Conservation (phyloP, 164 flowering plant species). For the Cinnamomum micranthum region DNA sequence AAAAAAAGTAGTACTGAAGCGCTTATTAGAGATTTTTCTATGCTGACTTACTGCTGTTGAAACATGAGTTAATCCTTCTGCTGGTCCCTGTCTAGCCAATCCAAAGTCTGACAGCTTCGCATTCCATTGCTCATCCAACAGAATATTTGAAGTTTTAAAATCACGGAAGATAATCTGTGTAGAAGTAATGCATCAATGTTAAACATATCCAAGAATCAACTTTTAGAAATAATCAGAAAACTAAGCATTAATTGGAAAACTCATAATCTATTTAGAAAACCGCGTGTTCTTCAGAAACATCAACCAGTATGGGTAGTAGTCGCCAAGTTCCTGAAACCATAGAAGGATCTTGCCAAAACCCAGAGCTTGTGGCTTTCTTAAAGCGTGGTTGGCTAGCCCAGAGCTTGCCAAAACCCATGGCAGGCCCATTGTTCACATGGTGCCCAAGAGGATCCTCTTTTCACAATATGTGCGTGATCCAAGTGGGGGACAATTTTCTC, state of each 20-base stretch:
- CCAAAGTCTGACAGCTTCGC: constrained; percentile 97
- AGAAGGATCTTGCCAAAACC: too few relatives aligned
- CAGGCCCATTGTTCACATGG: too few relatives aligned
- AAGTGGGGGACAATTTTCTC: too few relatives aligned
- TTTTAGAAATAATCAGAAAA: not conserved
- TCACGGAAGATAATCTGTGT: constrained; percentile 90
- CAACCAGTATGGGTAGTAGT: not conserved
- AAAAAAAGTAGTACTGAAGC: not conserved
- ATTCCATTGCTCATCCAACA: constrained; percentile 89
- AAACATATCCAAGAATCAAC: not conserved
- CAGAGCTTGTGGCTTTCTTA: too few relatives aligned
- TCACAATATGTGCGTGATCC: too few relatives aligned
- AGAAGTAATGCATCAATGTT: constrained; percentile 7
- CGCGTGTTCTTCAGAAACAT: not conserved
- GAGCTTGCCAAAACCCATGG: too few relatives aligned
- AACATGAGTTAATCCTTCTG: constrained; percentile 80
- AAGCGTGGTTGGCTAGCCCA: too few relatives aligned
- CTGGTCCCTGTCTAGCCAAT: constrained; percentile 85
- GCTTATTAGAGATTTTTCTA: not conserved
- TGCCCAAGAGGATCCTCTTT: too few relatives aligned
- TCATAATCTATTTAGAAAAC: too few relatives aligned
- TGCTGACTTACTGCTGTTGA: constrained; percentile 78
- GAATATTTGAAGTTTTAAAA: constrained; percentile 89
- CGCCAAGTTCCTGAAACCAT: not conserved
- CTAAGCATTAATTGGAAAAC: not conserved